Evolutionary conservation across 768 basidiomycete genomes (phyloP).

Genomic region (Glaciozyma martinii): DNA sequence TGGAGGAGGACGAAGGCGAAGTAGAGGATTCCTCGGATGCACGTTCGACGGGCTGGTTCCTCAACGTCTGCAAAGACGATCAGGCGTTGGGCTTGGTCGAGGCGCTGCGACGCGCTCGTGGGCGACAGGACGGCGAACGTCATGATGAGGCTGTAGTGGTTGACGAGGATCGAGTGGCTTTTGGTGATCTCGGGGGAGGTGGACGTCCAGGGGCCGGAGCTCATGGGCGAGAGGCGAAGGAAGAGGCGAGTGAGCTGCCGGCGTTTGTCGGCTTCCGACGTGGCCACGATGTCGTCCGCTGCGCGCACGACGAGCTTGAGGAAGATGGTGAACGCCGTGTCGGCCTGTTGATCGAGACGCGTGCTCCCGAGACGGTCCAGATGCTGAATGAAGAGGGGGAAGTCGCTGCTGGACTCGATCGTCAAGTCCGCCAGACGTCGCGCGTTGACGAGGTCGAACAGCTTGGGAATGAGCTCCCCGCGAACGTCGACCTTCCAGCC

Average conservation of each 20-base stretch:
- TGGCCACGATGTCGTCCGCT: slow-evolving; percentile 39
- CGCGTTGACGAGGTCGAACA: slow-evolving; percentile 65
- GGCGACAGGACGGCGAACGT: slow-evolving; percentile 63
- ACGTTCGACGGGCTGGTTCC: slow-evolving; percentile 55
- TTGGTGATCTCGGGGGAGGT: slow-evolving; percentile 35
- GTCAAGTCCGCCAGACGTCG: slow-evolving; percentile 65
- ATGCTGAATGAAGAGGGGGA: slow-evolving; percentile 45
- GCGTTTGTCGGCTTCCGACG: slow-evolving; percentile 29
- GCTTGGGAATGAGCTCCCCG: slow-evolving; percentile 51
- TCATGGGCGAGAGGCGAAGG: slow-evolving; percentile 62
- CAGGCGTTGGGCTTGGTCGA: slow-evolving; percentile 60
- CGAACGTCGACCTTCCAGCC: slow-evolving; percentile 58
- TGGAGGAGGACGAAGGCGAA: slow-evolving; percentile 56
- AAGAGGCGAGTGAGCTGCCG: slow-evolving; percentile 58
- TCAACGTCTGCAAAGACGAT: slow-evolving; percentile 61
- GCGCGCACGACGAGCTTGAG: slow-evolving; percentile 71
- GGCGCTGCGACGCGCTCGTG: slow-evolving; percentile 45
- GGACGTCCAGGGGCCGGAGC: slow-evolving; percentile 57
- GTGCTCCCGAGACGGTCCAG: slow-evolving; percentile 49
- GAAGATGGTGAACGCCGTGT: slow-evolving; percentile 69
- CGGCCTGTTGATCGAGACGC: slow-evolving; percentile 46
- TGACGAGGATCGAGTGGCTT: slow-evolving; percentile 64
- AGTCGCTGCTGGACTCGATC: slow-evolving; percentile 52
- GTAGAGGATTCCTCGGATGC: slow-evolving; percentile 65
- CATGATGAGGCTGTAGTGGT: slow-evolving; percentile 66